A percentile compares a stretch with the other conserved stretches of the same genome.
Conservation (phyloP, 2,329 filamentous ascomycete species). For the Trichophyton simii region DNA sequence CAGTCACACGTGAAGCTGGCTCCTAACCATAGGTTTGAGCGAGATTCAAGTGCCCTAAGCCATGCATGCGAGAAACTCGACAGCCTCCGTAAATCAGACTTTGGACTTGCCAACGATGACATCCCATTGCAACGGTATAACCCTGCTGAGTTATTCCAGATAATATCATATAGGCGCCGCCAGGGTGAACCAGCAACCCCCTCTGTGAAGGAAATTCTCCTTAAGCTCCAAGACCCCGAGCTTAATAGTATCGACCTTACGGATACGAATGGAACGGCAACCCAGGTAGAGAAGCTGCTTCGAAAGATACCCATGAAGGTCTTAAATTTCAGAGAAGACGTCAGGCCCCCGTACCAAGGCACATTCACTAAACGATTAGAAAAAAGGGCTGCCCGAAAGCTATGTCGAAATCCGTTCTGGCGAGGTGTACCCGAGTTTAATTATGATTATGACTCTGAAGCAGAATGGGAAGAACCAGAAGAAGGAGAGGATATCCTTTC, state of each 20-base stretch:
- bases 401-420: slow-evolving; percentile 44
- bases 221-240: slow-evolving; percentile 38
- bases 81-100: slow-evolving; percentile 9
- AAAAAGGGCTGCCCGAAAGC: slow-evolving; percentile 27
- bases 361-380: slow-evolving; percentile 44
- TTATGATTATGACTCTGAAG: slow-evolving; percentile 56
- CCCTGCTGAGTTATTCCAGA: slow-evolving; percentile 26
- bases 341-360: slow-evolving; percentile 50
- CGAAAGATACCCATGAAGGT: slow-evolving; percentile 44
- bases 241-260: slow-evolving; percentile 27
- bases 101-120: slow-evolving; percentile 8
- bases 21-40: slow-evolving; percentile 39
- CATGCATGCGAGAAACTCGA: slow-evolving; percentile 42
- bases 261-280: slow-evolving; percentile 20
- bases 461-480: slow-evolving; percentile 55
- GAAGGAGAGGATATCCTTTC: slow-evolving; percentile 58
- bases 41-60: slow-evolving; percentile 46
- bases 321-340: slow-evolving; percentile 49
- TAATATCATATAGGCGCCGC: slow-evolving; percentile 28
- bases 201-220: slow-evolving; percentile 50
- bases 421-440: slow-evolving; percentile 42
- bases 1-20: slow-evolving; percentile 63
- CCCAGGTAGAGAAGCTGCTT: slow-evolving; percentile 31
- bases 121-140: slow-evolving; percentile 16
- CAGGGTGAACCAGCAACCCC: slow-evolving; percentile 21